Conservation (phyloP, 129 eudicot genomes). For the Sambucus nigra region DNA sequence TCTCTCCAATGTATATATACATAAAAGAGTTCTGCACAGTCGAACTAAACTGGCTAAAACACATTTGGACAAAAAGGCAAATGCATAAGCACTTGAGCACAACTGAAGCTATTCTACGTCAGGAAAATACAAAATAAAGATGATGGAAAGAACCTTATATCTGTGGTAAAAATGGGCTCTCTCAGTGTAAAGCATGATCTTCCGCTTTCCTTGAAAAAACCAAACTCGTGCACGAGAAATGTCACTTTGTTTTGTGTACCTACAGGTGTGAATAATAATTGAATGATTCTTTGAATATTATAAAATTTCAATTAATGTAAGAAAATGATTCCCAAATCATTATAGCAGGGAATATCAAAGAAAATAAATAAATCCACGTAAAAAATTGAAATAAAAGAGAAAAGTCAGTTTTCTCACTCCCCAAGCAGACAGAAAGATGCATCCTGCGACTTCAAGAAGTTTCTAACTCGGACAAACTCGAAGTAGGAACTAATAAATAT, state of each 20-base stretch:
- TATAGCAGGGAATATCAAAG: background rate
- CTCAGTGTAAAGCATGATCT: slow-evolving; percentile 82
- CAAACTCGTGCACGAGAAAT: slow-evolving; percentile 63
- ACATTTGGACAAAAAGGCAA: too few species aligned
- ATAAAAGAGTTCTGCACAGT: too few species aligned
- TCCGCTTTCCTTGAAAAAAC: slow-evolving; percentile 61
- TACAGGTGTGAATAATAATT: slow-evolving; percentile 12
- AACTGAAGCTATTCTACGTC: too few species aligned
- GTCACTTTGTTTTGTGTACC: slow-evolving; percentile 53
- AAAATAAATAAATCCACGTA: background rate
- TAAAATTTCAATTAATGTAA: background rate
- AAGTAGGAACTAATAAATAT: slow-evolving; percentile 66
- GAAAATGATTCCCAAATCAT: too few species aligned
- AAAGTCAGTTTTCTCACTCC: slow-evolving; percentile 47
- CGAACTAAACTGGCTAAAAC: too few species aligned
- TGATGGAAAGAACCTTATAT: slow-evolving; percentile 47
- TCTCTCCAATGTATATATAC: too few species aligned
- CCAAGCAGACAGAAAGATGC: slow-evolving; percentile 78
- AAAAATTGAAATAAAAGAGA: background rate
- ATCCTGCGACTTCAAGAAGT: slow-evolving; percentile 67
- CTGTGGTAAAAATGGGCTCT: slow-evolving; percentile 85
- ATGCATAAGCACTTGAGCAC: background rate
- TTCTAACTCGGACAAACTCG: slow-evolving; percentile 73
- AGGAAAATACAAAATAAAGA: too few species aligned
- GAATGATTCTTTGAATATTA: background rate